These are phyloP conservation scores for Solanum chiquidenum DNA, from an alignment of 257 asterid genomes.

Conservation along the genomic window DNA sequence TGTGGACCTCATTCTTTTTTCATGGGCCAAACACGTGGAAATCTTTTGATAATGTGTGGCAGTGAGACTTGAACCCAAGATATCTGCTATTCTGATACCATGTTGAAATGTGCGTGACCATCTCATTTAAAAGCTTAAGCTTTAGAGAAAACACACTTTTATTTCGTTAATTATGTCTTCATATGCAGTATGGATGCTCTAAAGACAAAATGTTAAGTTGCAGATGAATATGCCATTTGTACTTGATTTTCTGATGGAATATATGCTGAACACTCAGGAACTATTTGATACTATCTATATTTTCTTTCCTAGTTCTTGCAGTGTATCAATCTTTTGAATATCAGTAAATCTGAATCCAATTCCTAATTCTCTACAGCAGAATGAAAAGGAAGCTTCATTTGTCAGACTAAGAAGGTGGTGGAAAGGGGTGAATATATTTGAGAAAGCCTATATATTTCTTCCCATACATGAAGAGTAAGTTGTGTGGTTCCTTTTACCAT, in stretches of 20 bases:
- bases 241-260: background rate
- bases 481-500: background rate
- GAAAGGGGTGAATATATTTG: slow-evolving; percentile 88
- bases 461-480: slow-evolving; percentile 75
- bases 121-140: background rate
- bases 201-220: background rate
- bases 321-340: background rate
- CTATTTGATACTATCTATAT: background rate
- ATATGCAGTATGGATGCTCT: background rate
- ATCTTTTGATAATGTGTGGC: background rate
- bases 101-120: background rate
- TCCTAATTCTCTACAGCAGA: slow-evolving; percentile 23
- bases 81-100: background rate
- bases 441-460: slow-evolving; percentile 73
- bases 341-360: background rate
- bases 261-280: background rate
- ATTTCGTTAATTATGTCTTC: background rate
- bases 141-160: background rate
- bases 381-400: slow-evolving; percentile 48
- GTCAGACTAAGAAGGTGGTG: slow-evolving; percentile 93
- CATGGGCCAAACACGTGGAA: background rate
- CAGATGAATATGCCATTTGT: background rate
- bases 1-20: background rate
- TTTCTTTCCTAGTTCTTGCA: background rate
- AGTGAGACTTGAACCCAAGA: background rate